These are phyloP conservation scores for Physcomitrium patens DNA, from an alignment of 225 moss, liverwort and hornwort species.

Conservation along the genomic window DNA sequence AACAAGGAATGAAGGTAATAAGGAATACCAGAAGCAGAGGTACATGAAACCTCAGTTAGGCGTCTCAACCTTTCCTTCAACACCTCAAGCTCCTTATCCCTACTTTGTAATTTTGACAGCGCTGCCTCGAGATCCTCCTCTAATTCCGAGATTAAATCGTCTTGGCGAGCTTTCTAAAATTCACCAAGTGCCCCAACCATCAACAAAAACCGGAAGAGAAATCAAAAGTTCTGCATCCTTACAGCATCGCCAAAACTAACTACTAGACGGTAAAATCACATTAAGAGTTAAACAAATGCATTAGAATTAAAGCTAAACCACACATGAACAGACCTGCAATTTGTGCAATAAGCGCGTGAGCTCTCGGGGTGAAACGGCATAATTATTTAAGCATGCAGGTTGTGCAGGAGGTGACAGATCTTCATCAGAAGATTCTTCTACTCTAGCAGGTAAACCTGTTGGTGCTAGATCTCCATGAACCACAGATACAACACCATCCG, in stretches of 20 bases:
- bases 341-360: slow-evolving; percentile 57
- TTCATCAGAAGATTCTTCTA: slow-evolving; percentile 50
- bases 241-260: neutral
- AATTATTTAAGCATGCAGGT: slow-evolving; percentile 17
- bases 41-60: slow-evolving; percentile 27
- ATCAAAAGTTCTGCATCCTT: neutral
- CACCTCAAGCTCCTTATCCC: slow-evolving; percentile 59
- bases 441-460: slow-evolving; percentile 48
- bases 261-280: neutral
- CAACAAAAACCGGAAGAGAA: slow-evolving; percentile 5
- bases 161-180: slow-evolving; percentile 45
- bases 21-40: slow-evolving; percentile 24
- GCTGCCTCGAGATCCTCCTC: slow-evolving; percentile 59
- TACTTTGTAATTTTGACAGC: slow-evolving; percentile 45
- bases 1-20: neutral
- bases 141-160: slow-evolving; percentile 48
- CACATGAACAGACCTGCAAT: slow-evolving; percentile 44
- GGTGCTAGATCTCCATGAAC: slow-evolving; percentile 57
- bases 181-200: slow-evolving; percentile 14
- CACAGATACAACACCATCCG: slow-evolving; percentile 51
- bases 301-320: neutral
- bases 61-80: slow-evolving; percentile 39
- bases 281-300: neutral
- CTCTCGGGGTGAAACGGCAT: slow-evolving; percentile 46
- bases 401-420: slow-evolving; percentile 46